Base-by-base conservation (phyloP, 2,329 filamentous ascomycete species). In the Didymellaceae sp. region DNA sequence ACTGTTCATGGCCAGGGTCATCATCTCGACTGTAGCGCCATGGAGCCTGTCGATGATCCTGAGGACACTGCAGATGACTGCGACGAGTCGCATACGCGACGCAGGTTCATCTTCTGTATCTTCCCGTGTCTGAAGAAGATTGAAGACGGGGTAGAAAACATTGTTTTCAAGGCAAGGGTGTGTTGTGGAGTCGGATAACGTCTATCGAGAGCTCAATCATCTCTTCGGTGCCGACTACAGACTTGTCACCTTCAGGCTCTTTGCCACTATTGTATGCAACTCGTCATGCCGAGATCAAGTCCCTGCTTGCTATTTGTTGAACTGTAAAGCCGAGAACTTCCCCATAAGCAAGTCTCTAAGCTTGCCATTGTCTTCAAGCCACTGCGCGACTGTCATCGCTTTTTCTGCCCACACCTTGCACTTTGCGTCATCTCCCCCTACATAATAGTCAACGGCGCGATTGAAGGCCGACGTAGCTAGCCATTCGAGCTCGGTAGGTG, bases 401-500 rank as follows among this genome's bases (percentile, higher is more conserved):
- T 82, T 81, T 6, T 81, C 77, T 1, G 83, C 82, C 88, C 88
- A 91, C 26, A 71, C 67, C 55, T 78, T 81, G 38, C 84, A 86
- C 1, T 74, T 70, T 4, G 76, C 77, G 47, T 84, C 80, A 18
- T 87, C 78, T 1, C 79, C 77, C 1, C 74, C 58, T 21, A 70
- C 31, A 38, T 60, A 28, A 78, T 84, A 78, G 61, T 91, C 88
- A 5, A 91, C 77, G 0, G 82, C 86, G 52, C 86, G 85, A 59
- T 92, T 92, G 52, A 67, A 72, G 3, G 57, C 46, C 5, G 80
- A 85, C 1, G 83, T 82, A 0, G 85, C 83, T n/a, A 94, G 80
- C 87, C 88, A 94, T 62, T 91, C 86, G 1, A 92, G 73, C 65
- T 94, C 90, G 3, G 82, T 79, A 0, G 75, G 62, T 0, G 89